Evolutionary conservation across 495 filamentous ascomycete species (phyloP).

Genomic region (Penicillium ucsense): DNA sequence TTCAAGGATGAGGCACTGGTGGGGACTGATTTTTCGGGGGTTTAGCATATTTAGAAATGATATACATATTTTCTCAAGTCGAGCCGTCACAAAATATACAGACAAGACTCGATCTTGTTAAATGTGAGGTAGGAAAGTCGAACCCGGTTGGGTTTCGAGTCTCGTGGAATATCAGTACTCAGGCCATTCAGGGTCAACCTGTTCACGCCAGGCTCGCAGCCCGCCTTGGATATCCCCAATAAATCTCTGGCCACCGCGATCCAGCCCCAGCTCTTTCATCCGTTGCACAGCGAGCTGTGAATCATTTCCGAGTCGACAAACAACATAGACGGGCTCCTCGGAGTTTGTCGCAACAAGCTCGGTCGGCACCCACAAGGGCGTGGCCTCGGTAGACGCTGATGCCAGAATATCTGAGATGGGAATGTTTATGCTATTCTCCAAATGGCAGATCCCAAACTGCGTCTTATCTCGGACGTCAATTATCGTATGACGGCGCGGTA

Average conservation of each 20-base stretch:
- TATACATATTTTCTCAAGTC: too few species aligned
- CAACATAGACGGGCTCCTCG: constrained; percentile 52
- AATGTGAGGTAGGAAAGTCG: too few species aligned
- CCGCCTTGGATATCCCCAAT: constrained; percentile 78
- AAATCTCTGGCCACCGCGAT: constrained; percentile 43
- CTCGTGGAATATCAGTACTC: constrained; percentile 34
- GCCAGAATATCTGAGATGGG: constrained; percentile 55
- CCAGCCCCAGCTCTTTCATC: constrained; percentile 59
- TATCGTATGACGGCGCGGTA: constrained; percentile 34
- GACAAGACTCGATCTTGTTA: too few species aligned
- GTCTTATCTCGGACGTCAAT: constrained; percentile 77
- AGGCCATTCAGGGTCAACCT: constrained; percentile 68
- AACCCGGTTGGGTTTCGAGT: neutral
- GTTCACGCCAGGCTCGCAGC: constrained; percentile 70
- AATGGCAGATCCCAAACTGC: constrained; percentile 72
- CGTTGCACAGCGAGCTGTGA: constrained; percentile 68
- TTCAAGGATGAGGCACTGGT: too few species aligned
- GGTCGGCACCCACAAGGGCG: constrained; percentile 31
- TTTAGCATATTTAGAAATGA: too few species aligned
- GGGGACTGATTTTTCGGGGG: too few species aligned
- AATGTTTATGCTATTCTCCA: constrained; percentile 66
- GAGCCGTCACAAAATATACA: too few species aligned
- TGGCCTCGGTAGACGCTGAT: constrained; percentile 7
- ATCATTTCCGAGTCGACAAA: constrained; percentile 84
- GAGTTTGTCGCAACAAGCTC: constrained; percentile 14